phyloP scores from a whole-genome alignment of 73 alveolate species.

The Strombidium stylifer region DNA sequence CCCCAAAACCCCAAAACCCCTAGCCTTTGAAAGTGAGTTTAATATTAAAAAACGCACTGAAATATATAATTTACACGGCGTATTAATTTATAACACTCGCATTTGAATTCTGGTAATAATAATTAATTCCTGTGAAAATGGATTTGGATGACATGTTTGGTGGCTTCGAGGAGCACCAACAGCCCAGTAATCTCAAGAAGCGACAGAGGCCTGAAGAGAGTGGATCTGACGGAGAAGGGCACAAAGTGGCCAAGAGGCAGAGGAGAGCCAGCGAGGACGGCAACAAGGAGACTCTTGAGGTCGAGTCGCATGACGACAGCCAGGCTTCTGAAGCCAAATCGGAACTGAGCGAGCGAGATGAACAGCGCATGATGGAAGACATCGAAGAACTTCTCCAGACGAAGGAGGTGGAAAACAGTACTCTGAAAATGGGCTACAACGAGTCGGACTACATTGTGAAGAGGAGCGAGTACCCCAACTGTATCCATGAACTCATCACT shows the following conservation, averaged over 20 bases:
- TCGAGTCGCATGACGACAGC: not conserved
- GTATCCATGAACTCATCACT: slow-evolving; percentile 42
- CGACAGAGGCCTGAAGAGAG: no score
- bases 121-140: not conserved
- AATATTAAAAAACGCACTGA: slow-evolving; percentile 13
- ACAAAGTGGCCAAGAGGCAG: no score
- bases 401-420: not conserved
- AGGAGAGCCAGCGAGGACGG: no score
- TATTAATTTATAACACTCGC: not conserved
- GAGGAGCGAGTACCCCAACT: slow-evolving; percentile 31
- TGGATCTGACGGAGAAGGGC: no score
- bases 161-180: not conserved
- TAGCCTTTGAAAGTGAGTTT: slow-evolving; percentile 19
- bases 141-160: not conserved
- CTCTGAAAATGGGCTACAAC: not conserved
- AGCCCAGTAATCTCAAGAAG: no score
- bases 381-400: no score
- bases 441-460: slow-evolving; percentile 33
- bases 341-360: slow-evolving; percentile 18
- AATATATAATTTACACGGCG: not conserved
- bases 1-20: no score
- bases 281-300: no score
- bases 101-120: not conserved
- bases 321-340: not conserved
- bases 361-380: not conserved